phyloP scores from a whole-genome alignment of 2,329 filamentous ascomycete species.

The Blumeria hordei region DNA sequence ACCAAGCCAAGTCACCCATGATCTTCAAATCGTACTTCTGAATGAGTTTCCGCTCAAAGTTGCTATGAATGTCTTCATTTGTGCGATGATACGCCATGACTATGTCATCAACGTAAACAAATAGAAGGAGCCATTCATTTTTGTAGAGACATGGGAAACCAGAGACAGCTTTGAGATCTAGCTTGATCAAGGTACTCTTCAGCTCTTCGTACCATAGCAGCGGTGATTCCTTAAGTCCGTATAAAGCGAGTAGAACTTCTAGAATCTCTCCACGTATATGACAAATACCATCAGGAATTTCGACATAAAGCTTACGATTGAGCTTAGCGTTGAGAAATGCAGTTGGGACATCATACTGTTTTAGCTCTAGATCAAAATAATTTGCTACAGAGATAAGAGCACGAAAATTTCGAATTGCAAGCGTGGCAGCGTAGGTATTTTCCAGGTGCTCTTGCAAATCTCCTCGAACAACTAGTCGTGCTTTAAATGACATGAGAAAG shows the following conservation, averaged over 20 bases:
- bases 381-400: neutral
- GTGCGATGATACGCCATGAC: neutral
- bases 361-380: neutral
- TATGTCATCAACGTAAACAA: neutral
- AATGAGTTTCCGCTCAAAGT: neutral
- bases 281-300: neutral
- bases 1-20: neutral
- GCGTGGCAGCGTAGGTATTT: neutral
- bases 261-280: neutral
- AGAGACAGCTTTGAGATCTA: neutral
- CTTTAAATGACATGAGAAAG: neutral
- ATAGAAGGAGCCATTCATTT: neutral
- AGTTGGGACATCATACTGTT: neutral
- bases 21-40: neutral
- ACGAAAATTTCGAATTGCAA: conserved; percentile 1
- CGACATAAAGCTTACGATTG: neutral
- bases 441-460: neutral
- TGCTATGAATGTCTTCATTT: neutral
- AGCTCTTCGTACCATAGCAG: neutral
- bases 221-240: neutral
- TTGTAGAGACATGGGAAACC: neutral
- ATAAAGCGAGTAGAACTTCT: neutral
- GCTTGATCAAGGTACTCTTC: neutral
- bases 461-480: neutral
- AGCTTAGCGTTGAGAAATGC: neutral